These are phyloP conservation scores for Vitis rotundifolia DNA, from an alignment of 164 flowering plant species.

Conservation along the genomic window DNA sequence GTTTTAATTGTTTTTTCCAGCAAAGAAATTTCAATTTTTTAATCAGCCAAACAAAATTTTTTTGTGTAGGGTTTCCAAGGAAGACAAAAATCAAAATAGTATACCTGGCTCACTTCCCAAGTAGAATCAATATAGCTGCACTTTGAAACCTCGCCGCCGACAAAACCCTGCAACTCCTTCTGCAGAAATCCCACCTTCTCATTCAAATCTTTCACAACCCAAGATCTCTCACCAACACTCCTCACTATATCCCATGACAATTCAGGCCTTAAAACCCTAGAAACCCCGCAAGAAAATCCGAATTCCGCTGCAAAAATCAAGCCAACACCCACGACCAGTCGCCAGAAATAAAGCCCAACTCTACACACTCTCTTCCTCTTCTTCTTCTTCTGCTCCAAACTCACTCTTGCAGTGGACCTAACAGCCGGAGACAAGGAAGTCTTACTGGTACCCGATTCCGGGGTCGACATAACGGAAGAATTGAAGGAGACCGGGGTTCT, in stretches of 20 bases:
- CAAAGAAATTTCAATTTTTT: neutral
- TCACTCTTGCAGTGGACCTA: slow-evolving; percentile 38
- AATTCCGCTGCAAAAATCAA: slow-evolving; percentile 41
- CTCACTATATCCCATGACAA: slow-evolving; percentile 46
- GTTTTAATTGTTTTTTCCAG: neutral
- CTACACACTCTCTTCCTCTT: slow-evolving; percentile 22
- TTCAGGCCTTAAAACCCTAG: slow-evolving; percentile 34
- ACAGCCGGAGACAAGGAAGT: slow-evolving; percentile 25
- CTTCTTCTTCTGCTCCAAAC: slow-evolving; percentile 13
- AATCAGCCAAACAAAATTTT: neutral
- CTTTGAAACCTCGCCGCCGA: slow-evolving; percentile 36
- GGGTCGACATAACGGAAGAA: slow-evolving; percentile 46
- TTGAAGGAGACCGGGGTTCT: slow-evolving; percentile 50
- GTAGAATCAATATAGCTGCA: slow-evolving; percentile 44
- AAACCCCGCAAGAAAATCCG: slow-evolving; percentile 42
- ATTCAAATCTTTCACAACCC: slow-evolving; percentile 36
- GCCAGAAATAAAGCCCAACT: slow-evolving; percentile 14
- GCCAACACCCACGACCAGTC: slow-evolving; percentile 30
- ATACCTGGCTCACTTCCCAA: slow-evolving; percentile 74
- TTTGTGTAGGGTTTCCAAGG: too few relatives aligned
- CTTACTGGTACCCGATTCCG: slow-evolving; percentile 16
- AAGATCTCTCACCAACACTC: slow-evolving; percentile 36
- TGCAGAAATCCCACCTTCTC: slow-evolving; percentile 43
- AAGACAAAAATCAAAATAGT: neutral
- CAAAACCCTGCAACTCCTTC: slow-evolving; percentile 33